A percentile compares a stretch with the other conserved stretches of the same genome.
Evolutionary conservation across 2,329 filamentous ascomycete species (phyloP).

Genomic region (Colletotrichum liriopes): DNA sequence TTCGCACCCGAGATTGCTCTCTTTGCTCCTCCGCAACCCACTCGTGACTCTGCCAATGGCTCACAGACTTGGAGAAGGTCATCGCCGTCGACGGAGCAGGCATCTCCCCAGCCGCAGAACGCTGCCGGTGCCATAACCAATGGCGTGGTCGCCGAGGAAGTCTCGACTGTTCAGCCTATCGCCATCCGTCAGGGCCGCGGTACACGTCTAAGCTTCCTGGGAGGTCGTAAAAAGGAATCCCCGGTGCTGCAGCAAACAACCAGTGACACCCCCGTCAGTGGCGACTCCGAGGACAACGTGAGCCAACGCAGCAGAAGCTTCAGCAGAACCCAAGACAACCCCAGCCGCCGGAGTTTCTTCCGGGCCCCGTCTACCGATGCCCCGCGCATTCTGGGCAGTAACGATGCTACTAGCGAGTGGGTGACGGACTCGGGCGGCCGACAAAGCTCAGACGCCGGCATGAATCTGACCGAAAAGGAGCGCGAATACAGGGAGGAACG

Average conservation of each 20-base stretch:
- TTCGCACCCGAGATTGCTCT: slow-evolving; percentile 78
- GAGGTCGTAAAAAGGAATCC: slow-evolving; percentile 65
- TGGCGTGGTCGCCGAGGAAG: slow-evolving; percentile 62
- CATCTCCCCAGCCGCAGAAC: slow-evolving; percentile 49
- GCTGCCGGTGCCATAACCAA: slow-evolving; percentile 54
- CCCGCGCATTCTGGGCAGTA: slow-evolving; percentile 36
- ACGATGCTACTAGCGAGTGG: slow-evolving; percentile 49
- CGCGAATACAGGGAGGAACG: slow-evolving; percentile 48
- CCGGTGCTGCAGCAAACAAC: slow-evolving; percentile 47
- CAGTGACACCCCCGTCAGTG: slow-evolving; percentile 51
- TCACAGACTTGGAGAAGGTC: slow-evolving; percentile 66
- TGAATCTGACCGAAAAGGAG: slow-evolving; percentile 46
- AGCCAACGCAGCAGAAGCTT: slow-evolving; percentile 47
- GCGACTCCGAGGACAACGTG: slow-evolving; percentile 49
- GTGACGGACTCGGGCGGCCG: slow-evolving; percentile 50
- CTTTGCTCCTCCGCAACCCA: slow-evolving; percentile 68
- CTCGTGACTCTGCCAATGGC: slow-evolving; percentile 59
- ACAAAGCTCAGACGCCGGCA: slow-evolving; percentile 46
- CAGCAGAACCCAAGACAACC: slow-evolving; percentile 53
- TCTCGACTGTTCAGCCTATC: slow-evolving; percentile 66
- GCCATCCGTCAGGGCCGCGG: slow-evolving; percentile 66
- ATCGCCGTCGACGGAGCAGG: slow-evolving; percentile 60
- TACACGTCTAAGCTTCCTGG: slow-evolving; percentile 71
- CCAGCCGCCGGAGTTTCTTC: slow-evolving; percentile 65
- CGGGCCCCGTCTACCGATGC: slow-evolving; percentile 55